Conservation (phyloP, 441 rosid genomes). For the Jatropha multifida region DNA sequence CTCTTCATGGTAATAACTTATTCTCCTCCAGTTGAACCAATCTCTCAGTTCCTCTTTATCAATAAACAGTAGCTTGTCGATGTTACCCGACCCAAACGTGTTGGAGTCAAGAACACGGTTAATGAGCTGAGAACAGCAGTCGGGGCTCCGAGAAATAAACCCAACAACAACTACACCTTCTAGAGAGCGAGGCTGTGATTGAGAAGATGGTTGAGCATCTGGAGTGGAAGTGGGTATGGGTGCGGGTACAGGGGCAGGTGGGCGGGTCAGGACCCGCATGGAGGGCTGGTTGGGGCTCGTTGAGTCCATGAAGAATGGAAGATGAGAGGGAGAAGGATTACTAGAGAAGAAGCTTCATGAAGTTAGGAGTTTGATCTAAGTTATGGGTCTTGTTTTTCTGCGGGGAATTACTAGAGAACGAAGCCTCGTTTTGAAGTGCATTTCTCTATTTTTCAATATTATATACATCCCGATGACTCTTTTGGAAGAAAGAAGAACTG, state of each 20-base stretch:
- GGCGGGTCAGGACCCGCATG: slow-evolving; percentile 74
- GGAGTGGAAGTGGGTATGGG: slow-evolving; percentile 30
- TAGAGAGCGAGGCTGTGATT: slow-evolving; percentile 33
- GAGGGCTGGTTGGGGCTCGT: slow-evolving; percentile 41
- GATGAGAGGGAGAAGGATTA: neutral
- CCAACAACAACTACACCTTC: slow-evolving; percentile 79
- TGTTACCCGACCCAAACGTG: slow-evolving; percentile 64
- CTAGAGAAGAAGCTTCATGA: slow-evolving; percentile 1
- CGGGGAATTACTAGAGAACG: no score
- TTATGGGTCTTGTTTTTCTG: no score
- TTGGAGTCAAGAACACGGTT: slow-evolving; percentile 63
- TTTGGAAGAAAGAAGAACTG: no score
- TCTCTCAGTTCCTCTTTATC: slow-evolving; percentile 47
- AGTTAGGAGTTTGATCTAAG: neutral
- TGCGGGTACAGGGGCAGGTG: slow-evolving; percentile 33
- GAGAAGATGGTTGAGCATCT: slow-evolving; percentile 25
- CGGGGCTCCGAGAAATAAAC: slow-evolving; percentile 55
- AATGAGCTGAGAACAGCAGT: slow-evolving; percentile 58
- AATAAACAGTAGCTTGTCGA: slow-evolving; percentile 34
- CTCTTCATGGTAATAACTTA: slow-evolving; percentile 63
- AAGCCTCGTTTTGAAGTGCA: no score
- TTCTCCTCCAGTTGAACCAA: slow-evolving; percentile 65
- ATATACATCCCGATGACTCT: no score
- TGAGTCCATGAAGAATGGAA: slow-evolving; percentile 40
- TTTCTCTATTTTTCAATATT: no score